Conservation (phyloP, 805 yeast species). For the Nakazawaea populi region DNA sequence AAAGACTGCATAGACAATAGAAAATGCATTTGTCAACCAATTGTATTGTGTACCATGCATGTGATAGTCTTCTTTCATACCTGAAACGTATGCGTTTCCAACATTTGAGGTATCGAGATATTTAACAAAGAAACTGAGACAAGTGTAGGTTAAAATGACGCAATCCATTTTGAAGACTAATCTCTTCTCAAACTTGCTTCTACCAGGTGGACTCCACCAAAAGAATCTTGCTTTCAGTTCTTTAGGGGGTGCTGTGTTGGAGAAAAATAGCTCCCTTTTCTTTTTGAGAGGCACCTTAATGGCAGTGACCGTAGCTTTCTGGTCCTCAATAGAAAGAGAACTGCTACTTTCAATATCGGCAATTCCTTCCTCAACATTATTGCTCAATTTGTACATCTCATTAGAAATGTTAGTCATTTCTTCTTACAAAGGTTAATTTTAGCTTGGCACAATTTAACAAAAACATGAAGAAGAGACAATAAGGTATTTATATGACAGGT, state of each 20-base stretch:
- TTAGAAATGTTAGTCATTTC: too few relatives aligned
- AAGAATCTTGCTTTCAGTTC: neutral
- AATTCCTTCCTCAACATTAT: too few relatives aligned
- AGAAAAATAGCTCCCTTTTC: neutral
- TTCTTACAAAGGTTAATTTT: too few relatives aligned
- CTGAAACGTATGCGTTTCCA: slow-evolving; percentile 58
- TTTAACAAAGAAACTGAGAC: slow-evolving; percentile 41
- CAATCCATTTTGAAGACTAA: slow-evolving; percentile 9
- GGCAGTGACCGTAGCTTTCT: too few relatives aligned
- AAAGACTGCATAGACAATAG: slow-evolving; percentile 16
- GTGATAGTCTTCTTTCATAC: slow-evolving; percentile 48
- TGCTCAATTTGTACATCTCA: too few relatives aligned
- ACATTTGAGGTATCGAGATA: slow-evolving; percentile 55
- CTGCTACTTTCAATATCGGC: too few relatives aligned
- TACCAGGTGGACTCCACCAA: slow-evolving; percentile 7
- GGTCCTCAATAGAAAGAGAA: too few relatives aligned
- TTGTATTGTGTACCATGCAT: slow-evolving; percentile 24
- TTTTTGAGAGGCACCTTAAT: neutral
- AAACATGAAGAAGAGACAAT: too few relatives aligned
- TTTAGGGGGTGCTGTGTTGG: neutral
- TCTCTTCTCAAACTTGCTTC: slow-evolving; percentile 3
- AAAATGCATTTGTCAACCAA: slow-evolving; percentile 18
- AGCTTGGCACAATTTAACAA: too few relatives aligned
- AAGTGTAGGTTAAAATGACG: slow-evolving; percentile 31
- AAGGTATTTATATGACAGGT: too few relatives aligned